Evolutionary conservation across 495 filamentous ascomycete species (phyloP).

Genomic region (Apodospora peruviana): DNA sequence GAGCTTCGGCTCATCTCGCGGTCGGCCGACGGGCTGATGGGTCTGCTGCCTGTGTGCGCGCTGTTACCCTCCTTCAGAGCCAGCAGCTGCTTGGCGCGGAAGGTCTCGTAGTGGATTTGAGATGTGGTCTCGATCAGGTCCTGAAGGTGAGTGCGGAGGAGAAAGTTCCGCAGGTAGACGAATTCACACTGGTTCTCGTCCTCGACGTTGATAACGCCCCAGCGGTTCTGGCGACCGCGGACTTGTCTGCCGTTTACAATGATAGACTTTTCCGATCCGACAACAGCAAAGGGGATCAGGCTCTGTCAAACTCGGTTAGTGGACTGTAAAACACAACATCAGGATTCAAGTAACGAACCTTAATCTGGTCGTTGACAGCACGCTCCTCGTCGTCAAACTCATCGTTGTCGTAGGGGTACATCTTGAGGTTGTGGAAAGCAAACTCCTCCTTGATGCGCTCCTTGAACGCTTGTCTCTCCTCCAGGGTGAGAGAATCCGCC

Average conservation of each 20-base stretch:
- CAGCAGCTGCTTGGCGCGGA: slow-evolving; percentile 97
- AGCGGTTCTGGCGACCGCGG: slow-evolving; percentile 95
- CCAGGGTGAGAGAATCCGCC: slow-evolving; percentile 90
- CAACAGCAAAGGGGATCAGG: slow-evolving; percentile 96
- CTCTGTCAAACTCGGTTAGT: slow-evolving; percentile 47
- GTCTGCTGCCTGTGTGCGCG: slow-evolving; percentile 79
- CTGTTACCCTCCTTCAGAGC: slow-evolving; percentile 98
- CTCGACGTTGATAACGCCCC: slow-evolving; percentile 99
- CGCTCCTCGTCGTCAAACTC: slow-evolving; percentile 97
- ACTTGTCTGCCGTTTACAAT: slow-evolving; percentile 97
- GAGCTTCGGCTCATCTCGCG: slow-evolving; percentile 94
- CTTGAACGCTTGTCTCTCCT: slow-evolving; percentile 95
- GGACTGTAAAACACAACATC: not conserved
- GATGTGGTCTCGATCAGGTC: slow-evolving; percentile 99
- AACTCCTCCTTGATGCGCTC: slow-evolving; percentile 99
- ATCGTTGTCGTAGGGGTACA: slow-evolving; percentile 99
- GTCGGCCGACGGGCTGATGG: slow-evolving; percentile 90
- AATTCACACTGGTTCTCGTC: slow-evolving; percentile 99
- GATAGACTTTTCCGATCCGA: slow-evolving; percentile 95
- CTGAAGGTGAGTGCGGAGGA: slow-evolving; percentile 92
- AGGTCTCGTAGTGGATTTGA: slow-evolving; percentile 99
- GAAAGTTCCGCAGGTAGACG: slow-evolving; percentile 94
- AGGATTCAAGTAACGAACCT: slow-evolving; percentile 51
- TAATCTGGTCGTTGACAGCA: slow-evolving; percentile 88
- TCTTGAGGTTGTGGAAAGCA: slow-evolving; percentile 98